Conservation (phyloP, 2,329 filamentous ascomycete genomes). For the Botrytis byssoidea region DNA sequence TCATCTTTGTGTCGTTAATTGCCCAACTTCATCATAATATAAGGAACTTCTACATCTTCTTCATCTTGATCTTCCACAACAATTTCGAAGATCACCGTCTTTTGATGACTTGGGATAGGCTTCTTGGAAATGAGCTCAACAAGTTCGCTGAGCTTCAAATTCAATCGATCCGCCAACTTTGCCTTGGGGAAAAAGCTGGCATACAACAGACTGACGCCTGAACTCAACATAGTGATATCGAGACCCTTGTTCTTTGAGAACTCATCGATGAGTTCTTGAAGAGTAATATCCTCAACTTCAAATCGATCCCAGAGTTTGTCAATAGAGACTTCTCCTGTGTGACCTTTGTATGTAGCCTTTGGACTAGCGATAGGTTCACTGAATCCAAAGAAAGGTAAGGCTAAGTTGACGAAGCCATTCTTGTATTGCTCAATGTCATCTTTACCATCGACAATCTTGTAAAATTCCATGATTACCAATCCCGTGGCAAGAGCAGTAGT, state of each 20-base stretch:
- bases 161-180: slow-evolving; percentile 76
- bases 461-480: slow-evolving; percentile 86
- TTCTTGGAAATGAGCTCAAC: slow-evolving; percentile 91
- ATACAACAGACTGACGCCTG: slow-evolving; percentile 92
- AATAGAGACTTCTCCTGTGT: slow-evolving; percentile 74
- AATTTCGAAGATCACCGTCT: slow-evolving; percentile 94
- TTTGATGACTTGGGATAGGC: slow-evolving; percentile 84
- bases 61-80: slow-evolving; percentile 85
- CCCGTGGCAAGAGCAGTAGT: slow-evolving; percentile 95
- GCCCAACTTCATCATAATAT: slow-evolving; percentile 76
- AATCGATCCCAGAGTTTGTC: slow-evolving; percentile 99
- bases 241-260: slow-evolving; percentile 76
- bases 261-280: slow-evolving; percentile 77
- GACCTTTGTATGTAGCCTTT: slow-evolving; percentile 85
- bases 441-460: slow-evolving; percentile 96
- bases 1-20: slow-evolving; percentile 25
- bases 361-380: slow-evolving; percentile 93
- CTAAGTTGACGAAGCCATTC: slow-evolving; percentile 97
- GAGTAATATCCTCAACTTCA: slow-evolving; percentile 80
- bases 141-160: slow-evolving; percentile 82
- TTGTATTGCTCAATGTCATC: slow-evolving; percentile 98
- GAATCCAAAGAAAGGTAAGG: slow-evolving; percentile 96
- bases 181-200: slow-evolving; percentile 83
- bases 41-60: slow-evolving; percentile 95
- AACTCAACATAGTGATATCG: slow-evolving; percentile 88